Base-by-base conservation (phyloP, 805 yeast species). In the Isabelozyma rhagii region DNA sequence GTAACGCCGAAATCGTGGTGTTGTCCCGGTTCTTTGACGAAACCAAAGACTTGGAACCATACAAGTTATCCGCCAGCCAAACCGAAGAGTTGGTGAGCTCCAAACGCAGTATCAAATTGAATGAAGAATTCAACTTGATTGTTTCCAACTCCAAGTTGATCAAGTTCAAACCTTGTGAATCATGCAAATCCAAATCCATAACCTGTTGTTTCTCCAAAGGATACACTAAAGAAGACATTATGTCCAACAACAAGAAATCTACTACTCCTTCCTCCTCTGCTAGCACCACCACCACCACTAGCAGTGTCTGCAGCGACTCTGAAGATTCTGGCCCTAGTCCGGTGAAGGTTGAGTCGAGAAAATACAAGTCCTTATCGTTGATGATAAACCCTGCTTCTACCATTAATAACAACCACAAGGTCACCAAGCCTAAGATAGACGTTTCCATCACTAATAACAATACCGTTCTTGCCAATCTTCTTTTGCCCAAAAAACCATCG, bases 141-240 rank as follows among this genome's bases (percentile, higher is more conserved):
- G 52, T 59, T 5, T 55, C 66, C 11, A 60, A 62, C 48, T 53
- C 55, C 46, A 74, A 72, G 53, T 60, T 73, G 45, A 72, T 84
- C 47, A 75, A 79, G 51, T 82, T 81, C 61, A 72, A 68, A 55
- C 69, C 81, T 28, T 84, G 89, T 60, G 68, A 75, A 36, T 81
- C 84, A 10, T 85, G 89, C 58, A 62, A 61, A n/a, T 54, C 62
- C 45, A 78, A 78, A 55, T 67, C 68, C 39, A 58, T 74, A 42
- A 57, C 67, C 21, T 85, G 90, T 59, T 62, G 70, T 38, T 84
- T 84, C 58, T 78, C 85, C 36, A 83, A 81, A 60, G 90, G 89
- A 3, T 81, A 81, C 59, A 83, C 87, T 7, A 80, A 84, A 60
- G 82, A 80, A 54, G 88, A 83, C 58, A 80, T 81, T 14, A 63